Evolutionary conservation across 768 basidiomycete genomes (phyloP).

Genomic region (Dentipellis sp.): DNA sequence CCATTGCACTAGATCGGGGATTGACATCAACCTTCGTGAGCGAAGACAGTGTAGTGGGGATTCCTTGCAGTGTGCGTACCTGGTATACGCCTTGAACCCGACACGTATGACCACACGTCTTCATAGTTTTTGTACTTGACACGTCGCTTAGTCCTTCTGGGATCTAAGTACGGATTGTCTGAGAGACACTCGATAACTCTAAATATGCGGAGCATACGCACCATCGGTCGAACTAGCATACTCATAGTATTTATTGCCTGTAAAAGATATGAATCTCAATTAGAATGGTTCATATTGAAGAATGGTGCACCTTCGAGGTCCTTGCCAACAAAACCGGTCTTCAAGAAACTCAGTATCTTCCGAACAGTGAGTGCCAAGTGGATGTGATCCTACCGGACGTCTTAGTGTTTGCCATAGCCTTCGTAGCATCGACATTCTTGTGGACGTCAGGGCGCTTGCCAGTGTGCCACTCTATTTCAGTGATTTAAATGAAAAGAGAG

Average conservation of each 20-base stretch:
- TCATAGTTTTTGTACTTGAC: constrained; percentile 9
- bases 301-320: constrained; percentile 10
- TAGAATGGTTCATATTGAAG: background rate
- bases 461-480: background rate
- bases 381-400: constrained; percentile 3
- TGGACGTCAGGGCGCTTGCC: background rate
- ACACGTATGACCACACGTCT: constrained; percentile 12
- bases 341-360: background rate
- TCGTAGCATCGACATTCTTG: constrained; percentile 1
- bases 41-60: background rate
- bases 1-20: constrained; percentile 10
- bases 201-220: background rate
- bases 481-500: background rate
- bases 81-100: constrained; percentile 10
- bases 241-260: constrained; percentile 12
- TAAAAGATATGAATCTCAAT: background rate
- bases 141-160: constrained; percentile 6
- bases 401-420: background rate
- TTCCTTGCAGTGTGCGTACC: constrained; percentile 4
- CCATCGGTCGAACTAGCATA: constrained; percentile 9
- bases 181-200: no score
- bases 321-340: constrained; percentile 8
- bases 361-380: background rate
- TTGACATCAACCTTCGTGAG: background rate
- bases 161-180: background rate